Evolutionary conservation across 768 basidiomycete species (phyloP), one percentile per base, ranked within the genome.

Genomic region (Phylloporus rhodoxanthus): DNA sequence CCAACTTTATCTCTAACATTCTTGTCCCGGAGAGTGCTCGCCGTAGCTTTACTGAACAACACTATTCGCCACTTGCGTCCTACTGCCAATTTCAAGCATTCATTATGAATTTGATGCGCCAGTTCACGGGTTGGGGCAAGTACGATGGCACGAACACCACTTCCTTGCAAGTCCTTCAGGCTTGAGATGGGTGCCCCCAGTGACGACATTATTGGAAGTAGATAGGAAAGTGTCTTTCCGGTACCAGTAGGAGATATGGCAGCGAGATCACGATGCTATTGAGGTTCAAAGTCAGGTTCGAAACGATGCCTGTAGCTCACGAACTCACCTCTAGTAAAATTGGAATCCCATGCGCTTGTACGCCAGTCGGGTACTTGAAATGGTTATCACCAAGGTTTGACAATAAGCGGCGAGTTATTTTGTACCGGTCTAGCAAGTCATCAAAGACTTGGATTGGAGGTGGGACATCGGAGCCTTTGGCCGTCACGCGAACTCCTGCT

Each of bases 211-310:
- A 91, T 74, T 0, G 96, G 94, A 14, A 96, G 70, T 13, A 96
- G 75, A 68, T 97, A 99, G 0, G 93, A 81, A 6, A 97, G 75
- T 1, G 96, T 99, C 73, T 99, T 99, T 52, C 96, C 96, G 9
- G 91, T 94, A 43, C 96, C 96, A 5, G 96, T 99, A 0, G 96
- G 96, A 1, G 96, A 96, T 17, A 98, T 87, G 25, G 94, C 95
- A 46, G 89, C 85, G 20, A 96, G 75, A 68, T 99, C 95, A 50
- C 89, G 82, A 53, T 73, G 75, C 90, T 90, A 51, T 25, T 20
- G 34, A 40, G 11, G 30, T 23, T 19, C 44, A 47, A 19, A 56
- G 17, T 7, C 34, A 26, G 20, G 8, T 19, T 10, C 45, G 1
- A 21, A 45, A 21, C 21, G 51, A 58, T 25, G 13, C 34, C 43